Base-by-base conservation (phyloP, 441 rosid species). In the Erodium texanum region DNA sequence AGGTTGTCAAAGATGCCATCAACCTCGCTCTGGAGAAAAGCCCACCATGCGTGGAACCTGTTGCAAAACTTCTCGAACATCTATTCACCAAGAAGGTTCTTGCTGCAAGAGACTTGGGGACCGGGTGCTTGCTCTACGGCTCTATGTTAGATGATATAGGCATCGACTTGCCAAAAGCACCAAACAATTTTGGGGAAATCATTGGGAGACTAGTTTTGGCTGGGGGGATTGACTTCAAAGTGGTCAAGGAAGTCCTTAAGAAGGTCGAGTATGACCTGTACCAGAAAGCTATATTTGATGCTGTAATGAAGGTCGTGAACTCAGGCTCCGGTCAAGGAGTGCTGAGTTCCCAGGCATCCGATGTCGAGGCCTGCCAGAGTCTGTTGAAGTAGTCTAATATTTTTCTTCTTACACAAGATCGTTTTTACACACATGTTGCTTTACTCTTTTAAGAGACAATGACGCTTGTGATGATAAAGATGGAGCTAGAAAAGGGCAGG, bases 91-190 rank as follows among this genome's bases (percentile, higher is more conserved):
- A 85, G 81, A 82, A 85, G 27, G 83, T 83, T 56, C 36, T 90
- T 23, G 78, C 87, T 0, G 59, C 77, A 43, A 65, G 73, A 69
- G 96, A 90, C 77, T 24, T 93, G 7, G 82, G 79, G 71, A 81
- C 81, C 1, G 98, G 97, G 18, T 89, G 89, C 71, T 32, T 89
- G 79, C 83, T 84, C 14, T 93, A 86, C 41, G 91, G 84, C 23
- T 80, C 88, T 2, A 73, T 80, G 89, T 64, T 93, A 68, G 96
- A 93, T 77, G 98, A 93, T 66, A 70, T 91, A 18, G 96, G 81
- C 23, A 89, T 93, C 27, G 98, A 93, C 73, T 75, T 87, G 32
- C 97, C 97, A 0, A 87, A 79, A 71, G 99, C 97, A 0, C 97
- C 93, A 7, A 73, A 74, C 70, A 80, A 82, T 76, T 93, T 89